Base-by-base conservation (phyloP, 805 yeast species). In the Kluyveromyces siamensis region DNA sequence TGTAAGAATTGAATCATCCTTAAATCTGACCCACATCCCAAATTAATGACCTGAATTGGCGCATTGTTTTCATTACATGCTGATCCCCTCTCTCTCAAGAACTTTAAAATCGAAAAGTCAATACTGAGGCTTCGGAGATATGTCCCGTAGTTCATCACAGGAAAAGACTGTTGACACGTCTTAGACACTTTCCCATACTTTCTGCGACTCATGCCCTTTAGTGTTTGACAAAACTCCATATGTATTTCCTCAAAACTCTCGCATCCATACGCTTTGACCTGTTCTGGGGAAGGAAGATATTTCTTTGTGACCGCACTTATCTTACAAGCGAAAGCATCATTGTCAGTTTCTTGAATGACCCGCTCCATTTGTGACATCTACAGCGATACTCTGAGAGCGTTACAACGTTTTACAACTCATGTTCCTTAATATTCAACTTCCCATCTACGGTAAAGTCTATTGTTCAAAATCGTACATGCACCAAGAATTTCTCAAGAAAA, bases 1-100 rank as follows among this genome's bases (percentile, higher is more conserved):
- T 58, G 37, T 14, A 79, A 57, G 8, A 73, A 53, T 8, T 64
- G 66, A 49, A 77, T 71, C 40, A 69, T 66, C 52, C 84, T 63
- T 7, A 83, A 75, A 44, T 87, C 90, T 0, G 87, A 72, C 2
- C 84, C 85, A 39, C 86, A 80, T 44, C 87, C 87, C 60, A 83
- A 75, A 46, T 81, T 82, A 2, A 84, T 62, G 6, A 79, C 79
- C 63, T 84, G 87, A 37, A 77, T 65, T 1, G 44, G 52, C 14
- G 3, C 8, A 10, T 30, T 7, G 38, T 50, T 50, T 6, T 38
- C 17, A 6, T 53, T 40, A 2, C 8, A 4, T 8, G 2, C 10
- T 2, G 43, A 49, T 18, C 40, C 38, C 2, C 40, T n/a, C 49
- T 68, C 60, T 3, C 53, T 52, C 2, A 80, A 43, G 52, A 80